phyloP scores from a whole-genome alignment of 2,329 filamentous ascomycete genomes.

The Penicillium polonicum region DNA sequence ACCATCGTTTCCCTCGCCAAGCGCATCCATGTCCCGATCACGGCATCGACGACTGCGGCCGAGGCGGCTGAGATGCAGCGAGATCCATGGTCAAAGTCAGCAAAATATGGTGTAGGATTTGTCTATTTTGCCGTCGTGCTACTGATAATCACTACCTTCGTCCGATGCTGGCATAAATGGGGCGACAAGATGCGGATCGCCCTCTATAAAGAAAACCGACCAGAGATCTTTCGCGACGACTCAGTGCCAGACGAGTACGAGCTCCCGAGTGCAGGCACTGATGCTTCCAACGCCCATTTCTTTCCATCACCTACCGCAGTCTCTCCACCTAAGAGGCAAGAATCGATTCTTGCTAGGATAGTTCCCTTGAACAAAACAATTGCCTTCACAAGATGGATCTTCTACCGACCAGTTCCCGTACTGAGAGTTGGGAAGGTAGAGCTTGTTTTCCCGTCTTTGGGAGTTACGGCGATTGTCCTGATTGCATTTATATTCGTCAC shows the following conservation, averaged over 20 bases:
- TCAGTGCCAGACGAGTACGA: slow-evolving; percentile 62
- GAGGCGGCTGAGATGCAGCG: slow-evolving; percentile 56
- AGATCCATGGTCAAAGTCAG: slow-evolving; percentile 78
- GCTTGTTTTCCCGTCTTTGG: slow-evolving; percentile 77
- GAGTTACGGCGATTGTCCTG: slow-evolving; percentile 66
- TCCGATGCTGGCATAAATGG: slow-evolving; percentile 84
- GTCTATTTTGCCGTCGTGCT: slow-evolving; percentile 81
- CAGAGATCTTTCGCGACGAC: slow-evolving; percentile 58
- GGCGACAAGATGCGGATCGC: slow-evolving; percentile 90
- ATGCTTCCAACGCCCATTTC: slow-evolving; percentile 68
- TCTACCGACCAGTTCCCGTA: slow-evolving; percentile 82
- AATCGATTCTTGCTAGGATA: slow-evolving; percentile 74
- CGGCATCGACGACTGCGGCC: slow-evolving; percentile 54
- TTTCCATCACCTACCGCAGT: slow-evolving; percentile 66
- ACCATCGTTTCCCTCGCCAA: slow-evolving; percentile 37
- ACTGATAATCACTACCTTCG: slow-evolving; percentile 62
- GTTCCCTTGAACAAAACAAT: slow-evolving; percentile 72
- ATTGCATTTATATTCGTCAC: slow-evolving; percentile 70
- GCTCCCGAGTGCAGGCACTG: slow-evolving; percentile 57
- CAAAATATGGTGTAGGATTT: slow-evolving; percentile 84
- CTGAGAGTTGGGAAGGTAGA: slow-evolving; percentile 65
- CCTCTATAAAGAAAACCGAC: slow-evolving; percentile 78
- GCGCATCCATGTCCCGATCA: slow-evolving; percentile 58
- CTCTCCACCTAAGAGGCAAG: slow-evolving; percentile 57
- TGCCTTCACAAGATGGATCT: slow-evolving; percentile 82